These are phyloP conservation scores for Penicillium sp. DNA, from an alignment of 2,329 filamentous ascomycete genomes.

Conservation along the genomic window DNA sequence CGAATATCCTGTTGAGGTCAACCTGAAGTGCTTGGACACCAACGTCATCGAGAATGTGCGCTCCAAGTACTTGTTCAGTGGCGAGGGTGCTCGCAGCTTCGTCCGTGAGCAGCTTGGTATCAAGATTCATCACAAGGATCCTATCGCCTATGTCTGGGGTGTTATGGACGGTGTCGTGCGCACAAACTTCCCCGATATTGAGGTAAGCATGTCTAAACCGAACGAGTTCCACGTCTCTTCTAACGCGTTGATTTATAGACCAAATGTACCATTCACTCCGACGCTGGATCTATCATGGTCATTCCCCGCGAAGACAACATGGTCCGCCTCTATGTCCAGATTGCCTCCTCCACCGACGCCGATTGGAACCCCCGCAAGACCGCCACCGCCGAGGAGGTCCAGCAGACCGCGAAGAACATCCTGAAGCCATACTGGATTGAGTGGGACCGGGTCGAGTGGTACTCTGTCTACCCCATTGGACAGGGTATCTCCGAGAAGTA, in stretches of 20 bases:
- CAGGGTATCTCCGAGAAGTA: constrained; percentile 66
- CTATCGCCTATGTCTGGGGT: constrained; percentile 64
- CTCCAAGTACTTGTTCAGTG: constrained; percentile 63
- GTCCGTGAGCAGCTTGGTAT: constrained; percentile 65
- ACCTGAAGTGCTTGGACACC: constrained; percentile 74
- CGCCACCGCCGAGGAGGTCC: constrained; percentile 59
- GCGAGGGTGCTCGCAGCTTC: constrained; percentile 62
- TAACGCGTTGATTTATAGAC: constrained; percentile 44
- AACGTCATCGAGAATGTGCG: constrained; percentile 64
- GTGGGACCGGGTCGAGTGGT: constrained; percentile 66
- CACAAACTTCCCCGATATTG: constrained; percentile 63
- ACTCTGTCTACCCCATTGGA: constrained; percentile 64
- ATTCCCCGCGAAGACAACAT: constrained; percentile 54
- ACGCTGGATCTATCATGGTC: constrained; percentile 64
- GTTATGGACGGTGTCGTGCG: constrained; percentile 66
- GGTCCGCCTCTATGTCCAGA: constrained; percentile 55
- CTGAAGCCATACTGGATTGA: constrained; percentile 60
- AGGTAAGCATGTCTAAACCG: constrained; percentile 39
- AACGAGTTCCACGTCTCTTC: not conserved
- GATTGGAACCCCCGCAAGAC: constrained; percentile 63
- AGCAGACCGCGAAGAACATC: constrained; percentile 58
- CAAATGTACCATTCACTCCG: constrained; percentile 67
- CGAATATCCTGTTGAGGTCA: constrained; percentile 77
- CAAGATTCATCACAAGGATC: constrained; percentile 62
- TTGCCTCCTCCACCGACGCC: constrained; percentile 60